Percentiles rank a stretch among this genome's conserved stretches.
These are phyloP conservation scores for Populus davidiana DNA, from an alignment of 345 rosid genomes.

Conservation along the genomic window DNA sequence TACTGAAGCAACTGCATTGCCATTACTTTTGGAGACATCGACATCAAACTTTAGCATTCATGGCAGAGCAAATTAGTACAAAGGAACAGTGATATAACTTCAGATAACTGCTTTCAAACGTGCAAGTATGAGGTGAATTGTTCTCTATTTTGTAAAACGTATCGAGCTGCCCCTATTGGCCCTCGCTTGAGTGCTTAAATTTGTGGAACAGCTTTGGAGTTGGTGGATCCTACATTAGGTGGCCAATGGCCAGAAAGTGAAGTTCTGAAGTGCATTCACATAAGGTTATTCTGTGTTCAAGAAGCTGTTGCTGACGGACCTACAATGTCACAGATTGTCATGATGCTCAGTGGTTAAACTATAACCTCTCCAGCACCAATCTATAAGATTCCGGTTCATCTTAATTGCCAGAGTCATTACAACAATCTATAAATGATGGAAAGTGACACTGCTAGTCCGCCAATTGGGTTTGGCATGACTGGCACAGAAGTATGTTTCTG, in stretches of 20 bases:
- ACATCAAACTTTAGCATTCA: too few relatives aligned
- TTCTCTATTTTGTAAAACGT: neutral
- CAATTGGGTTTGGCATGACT: neutral
- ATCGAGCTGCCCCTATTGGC: too few relatives aligned
- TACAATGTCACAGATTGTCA: constrained; percentile 6
- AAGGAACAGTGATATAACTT: neutral
- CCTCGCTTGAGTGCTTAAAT: neutral
- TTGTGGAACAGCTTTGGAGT: constrained; percentile 1
- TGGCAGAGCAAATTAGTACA: too few relatives aligned
- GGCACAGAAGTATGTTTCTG: neutral
- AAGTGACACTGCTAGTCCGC: neutral
- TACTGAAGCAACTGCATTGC: too few relatives aligned
- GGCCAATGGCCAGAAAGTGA: constrained; percentile 19
- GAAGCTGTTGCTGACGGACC: constrained; percentile 17
- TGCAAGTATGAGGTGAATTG: neutral
- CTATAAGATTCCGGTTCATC: neutral
- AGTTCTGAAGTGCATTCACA: constrained; percentile 30
- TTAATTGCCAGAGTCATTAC: neutral
- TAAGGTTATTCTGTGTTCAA: constrained; percentile 35
- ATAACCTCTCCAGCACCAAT: constrained; percentile 2
- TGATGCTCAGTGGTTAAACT: constrained; percentile 8
- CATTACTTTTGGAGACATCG: too few relatives aligned
- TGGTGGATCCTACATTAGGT: constrained; percentile 21
- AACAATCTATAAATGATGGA: neutral
- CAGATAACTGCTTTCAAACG: neutral